Percentiles rank a stretch among this genome's conserved stretches.
These are phyloP conservation scores for Ramicandelaber brevisporus DNA, from an alignment of 192 early-diverging fungal species.

Conservation along the genomic window DNA sequence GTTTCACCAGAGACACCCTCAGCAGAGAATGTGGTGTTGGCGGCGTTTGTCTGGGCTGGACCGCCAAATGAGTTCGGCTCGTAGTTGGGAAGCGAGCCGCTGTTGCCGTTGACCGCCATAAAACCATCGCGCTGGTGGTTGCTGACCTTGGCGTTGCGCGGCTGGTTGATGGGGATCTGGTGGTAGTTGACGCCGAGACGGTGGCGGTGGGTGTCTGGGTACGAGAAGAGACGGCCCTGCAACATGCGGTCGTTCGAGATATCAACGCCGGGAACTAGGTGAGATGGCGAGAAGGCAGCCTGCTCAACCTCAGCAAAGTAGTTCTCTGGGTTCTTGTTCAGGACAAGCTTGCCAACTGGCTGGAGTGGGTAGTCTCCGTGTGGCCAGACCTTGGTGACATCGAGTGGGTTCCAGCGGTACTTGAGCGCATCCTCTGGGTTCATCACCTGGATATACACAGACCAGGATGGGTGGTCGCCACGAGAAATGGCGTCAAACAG, in stretches of 20 bases:
- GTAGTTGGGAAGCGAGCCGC: conserved; percentile 31
- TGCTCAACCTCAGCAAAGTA: conserved; percentile 58
- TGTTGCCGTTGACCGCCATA: conserved; percentile 22
- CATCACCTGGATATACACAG: conserved; percentile 33
- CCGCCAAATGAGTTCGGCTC: conserved; percentile 32
- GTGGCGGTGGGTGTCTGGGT: conserved; percentile 42
- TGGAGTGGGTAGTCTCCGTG: conserved; percentile 34
- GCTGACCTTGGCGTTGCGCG: conserved; percentile 14
- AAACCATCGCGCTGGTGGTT: conserved; percentile 44
- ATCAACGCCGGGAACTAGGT: conserved; percentile 41
- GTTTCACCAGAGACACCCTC: conserved; percentile 15
- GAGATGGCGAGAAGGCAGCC: conserved; percentile 37
- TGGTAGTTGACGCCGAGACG: conserved; percentile 42
- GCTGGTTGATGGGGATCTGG: conserved; percentile 40
- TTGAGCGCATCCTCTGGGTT: conserved; percentile 24
- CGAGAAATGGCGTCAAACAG: conserved; percentile 31
- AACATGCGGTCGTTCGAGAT: conserved; percentile 37
- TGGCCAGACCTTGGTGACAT: conserved; percentile 36
- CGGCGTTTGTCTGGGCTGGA: conserved; percentile 8
- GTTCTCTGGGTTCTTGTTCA: conserved; percentile 45
- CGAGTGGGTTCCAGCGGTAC: conserved; percentile 33
- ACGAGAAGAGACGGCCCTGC: conserved; percentile 46
- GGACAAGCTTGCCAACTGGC: conserved; percentile 36
- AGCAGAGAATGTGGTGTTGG: conserved; percentile 8
- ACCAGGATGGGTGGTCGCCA: conserved; percentile 37